Conservation (phyloP, 163 green algal species). For the Prototheca wickerhamii region DNA sequence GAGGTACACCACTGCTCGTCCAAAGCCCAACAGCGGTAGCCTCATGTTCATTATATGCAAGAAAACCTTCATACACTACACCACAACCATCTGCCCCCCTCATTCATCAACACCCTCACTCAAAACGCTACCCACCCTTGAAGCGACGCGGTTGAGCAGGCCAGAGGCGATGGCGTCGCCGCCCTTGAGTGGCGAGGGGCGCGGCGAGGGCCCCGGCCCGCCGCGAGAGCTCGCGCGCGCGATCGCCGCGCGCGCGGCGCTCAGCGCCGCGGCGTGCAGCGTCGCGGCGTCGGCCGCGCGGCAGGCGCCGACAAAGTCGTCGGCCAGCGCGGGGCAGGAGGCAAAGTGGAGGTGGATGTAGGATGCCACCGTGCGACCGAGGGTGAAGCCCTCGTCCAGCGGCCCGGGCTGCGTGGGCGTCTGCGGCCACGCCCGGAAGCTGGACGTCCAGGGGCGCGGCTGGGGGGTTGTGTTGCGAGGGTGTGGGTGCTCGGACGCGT, state of each 20-base stretch:
- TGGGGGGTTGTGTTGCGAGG: not conserved
- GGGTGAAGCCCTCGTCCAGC: constrained; percentile 61
- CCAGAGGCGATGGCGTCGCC: too few species aligned
- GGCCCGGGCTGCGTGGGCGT: constrained; percentile 19
- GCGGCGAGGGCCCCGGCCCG: constrained; percentile 4
- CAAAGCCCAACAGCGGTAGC: too few species aligned
- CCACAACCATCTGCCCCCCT: too few species aligned
- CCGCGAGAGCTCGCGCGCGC: constrained; percentile 5
- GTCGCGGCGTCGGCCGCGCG: constrained; percentile 27
- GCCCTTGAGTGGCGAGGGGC: too few species aligned
- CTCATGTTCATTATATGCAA: too few species aligned
- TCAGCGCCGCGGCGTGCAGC: constrained; percentile 2
- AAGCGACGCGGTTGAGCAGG: too few species aligned
- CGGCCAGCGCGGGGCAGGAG: constrained; percentile 42
- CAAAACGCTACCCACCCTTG: too few species aligned
- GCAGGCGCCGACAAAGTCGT: constrained; percentile 48
- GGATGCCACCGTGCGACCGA: constrained; percentile 54
- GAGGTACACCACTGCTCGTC: too few species aligned
- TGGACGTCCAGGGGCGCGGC: not conserved
- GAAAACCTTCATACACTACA: too few species aligned
- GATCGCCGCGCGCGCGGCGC: constrained; percentile 8
- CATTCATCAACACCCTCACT: too few species aligned
- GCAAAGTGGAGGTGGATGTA: constrained; percentile 84
- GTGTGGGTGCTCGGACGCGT: too few species aligned
- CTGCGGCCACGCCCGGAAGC: constrained; percentile 10